Evolutionary conservation across 2,329 filamentous ascomycete species (phyloP), one percentile per base, ranked within the genome.

Genomic region (Fusarium sp.): DNA sequence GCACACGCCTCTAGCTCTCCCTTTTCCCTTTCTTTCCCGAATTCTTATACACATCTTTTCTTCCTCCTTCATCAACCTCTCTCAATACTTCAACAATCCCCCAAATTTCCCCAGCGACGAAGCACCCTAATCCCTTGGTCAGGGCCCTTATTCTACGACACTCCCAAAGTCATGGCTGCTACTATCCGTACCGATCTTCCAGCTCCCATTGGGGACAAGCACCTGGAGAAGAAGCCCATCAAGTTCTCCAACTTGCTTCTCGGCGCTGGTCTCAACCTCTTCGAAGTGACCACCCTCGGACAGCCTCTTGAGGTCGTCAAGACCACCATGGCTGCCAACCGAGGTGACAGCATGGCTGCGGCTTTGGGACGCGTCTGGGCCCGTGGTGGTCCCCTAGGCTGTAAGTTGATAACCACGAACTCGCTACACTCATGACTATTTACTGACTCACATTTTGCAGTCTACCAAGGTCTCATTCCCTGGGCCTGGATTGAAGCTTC

Each of bases 401-500:
- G 96, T 98, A 88, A 88, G 95, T 90, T 90, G 54, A 74, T 35
- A 45, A 35, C 15, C 9, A 30, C 54, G 6, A 26, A 32, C 28
- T 22, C 26, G 42, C 58, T 26, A n/a, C 42, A 38, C 36, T 35
- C 15, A 20, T 41, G 24, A 56, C 38, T 17, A 28, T 50, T 36
- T 61, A 56, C 80, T 82, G 70, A 82, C 76, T 51, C 55, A 69
- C 44, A 51, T 44, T 42, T 48, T 76, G n/a, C n/a, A 98, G 96
- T 98, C 89, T 99, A 98, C 90, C 96, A 99, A 89, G 96, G 96
- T 85, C 93, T 99, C 80, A 98, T 99, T 84, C 96, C 96, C 75
- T 98, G 96, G 96, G 96, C 96, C 85, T 99, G 96, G 96, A 98
- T 99, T 87, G 96, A 99, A 90, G 96, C 96, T 83, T 98, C 96